Base-by-base conservation (phyloP, 2,329 filamentous ascomycete species). In the Fusarium chaquense region DNA sequence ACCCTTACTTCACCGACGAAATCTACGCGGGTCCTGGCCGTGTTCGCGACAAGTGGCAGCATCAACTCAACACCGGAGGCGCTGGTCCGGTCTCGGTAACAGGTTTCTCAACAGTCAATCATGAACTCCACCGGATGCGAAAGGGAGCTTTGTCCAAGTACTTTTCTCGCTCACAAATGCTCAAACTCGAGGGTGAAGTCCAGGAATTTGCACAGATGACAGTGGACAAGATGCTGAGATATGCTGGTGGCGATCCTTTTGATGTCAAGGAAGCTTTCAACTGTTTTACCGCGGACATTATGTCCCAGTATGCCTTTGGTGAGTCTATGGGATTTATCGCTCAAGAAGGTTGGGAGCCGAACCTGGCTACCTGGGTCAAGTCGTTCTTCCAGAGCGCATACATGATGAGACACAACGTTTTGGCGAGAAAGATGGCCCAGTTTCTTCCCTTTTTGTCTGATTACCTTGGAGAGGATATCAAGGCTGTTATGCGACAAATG, bases 231-330 rank as follows among this genome's bases (percentile, higher is more conserved):
- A 60, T 81, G 60, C 69, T 82, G 6, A 49, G 54, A 4, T 65
- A 64, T 9, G 45, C 67, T 10, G 71, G 73, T 15, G 72, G 66
- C 18, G 62, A 68, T 8, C 62, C 76, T 0, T 76, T 81, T n/a
- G 76, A 81, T 38, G 65, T 80, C 11, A 76, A 75, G 32, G 73
- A 78, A 20, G 67, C 79, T 3, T 81, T 78, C 53, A 80, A 77
- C 58, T 81, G 80, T 64, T 81, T 81, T 55, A 81, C 79, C 0
- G 75, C 79, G 1, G 80, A 82, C n/a, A 75, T 77, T 4, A 81
- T 82, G 30, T 77, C 77, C 3, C 71, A 76, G 3, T 82, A 81
- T 50, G 75, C 74, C 24, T 82, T 82, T 57, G 80, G 81, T 12
- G 76, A 81, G 44, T 69, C 71, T 6, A 76, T 81, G 55, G 80